Base-by-base conservation (phyloP, 2,329 filamentous ascomycete genomes). In the Pseudocercospora musae region DNA sequence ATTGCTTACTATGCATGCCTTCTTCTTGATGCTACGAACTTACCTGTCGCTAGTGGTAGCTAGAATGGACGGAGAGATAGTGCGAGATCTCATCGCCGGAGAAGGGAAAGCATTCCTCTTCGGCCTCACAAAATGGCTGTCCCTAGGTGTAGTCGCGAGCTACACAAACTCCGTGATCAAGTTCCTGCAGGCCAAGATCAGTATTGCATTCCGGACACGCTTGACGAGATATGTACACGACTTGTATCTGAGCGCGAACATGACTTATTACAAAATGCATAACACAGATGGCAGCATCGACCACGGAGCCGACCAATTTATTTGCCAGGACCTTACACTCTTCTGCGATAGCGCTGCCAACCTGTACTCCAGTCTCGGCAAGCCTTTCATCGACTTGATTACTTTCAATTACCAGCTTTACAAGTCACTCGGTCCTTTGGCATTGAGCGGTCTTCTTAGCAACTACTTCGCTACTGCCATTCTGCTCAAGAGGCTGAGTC, bases 111-210 rank as follows among this genome's bases (percentile, higher is more conserved):
- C 87, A 0, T 99, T 99, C 75, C 80, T 95, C 8, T 90, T 89
- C 87, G 95, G 95, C 5, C 89, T 99, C 52, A 76, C 89, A 54
- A 97, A 98, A 82, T 99, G 95, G 95, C 92, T 93, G 68, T 92
- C 94, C 2, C 88, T 99, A 37, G 95, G 95, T 46, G 91, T 90
- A 2, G 88, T 98, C 66, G 94, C 93, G 8, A 96, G 94, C 0
- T 99, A 99, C 74, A 97, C 94, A 56, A 99, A 99, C 76, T 92
- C 94, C 59, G 97, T 96, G 90, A 99, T 99, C 82, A 98, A 98
- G 77, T 99, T 91, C 78, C 84, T 99, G 66, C 94, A 99, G 78
- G 94, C 91, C 56, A 99, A 99, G 80, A 92, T 99, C 58, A 96
- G 94, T 6, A 99, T 99, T 68, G 94, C 96, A 33, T 99, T 99